Base-by-base conservation (phyloP, 345 rosid species). In the Gossypium mustelinum region DNA sequence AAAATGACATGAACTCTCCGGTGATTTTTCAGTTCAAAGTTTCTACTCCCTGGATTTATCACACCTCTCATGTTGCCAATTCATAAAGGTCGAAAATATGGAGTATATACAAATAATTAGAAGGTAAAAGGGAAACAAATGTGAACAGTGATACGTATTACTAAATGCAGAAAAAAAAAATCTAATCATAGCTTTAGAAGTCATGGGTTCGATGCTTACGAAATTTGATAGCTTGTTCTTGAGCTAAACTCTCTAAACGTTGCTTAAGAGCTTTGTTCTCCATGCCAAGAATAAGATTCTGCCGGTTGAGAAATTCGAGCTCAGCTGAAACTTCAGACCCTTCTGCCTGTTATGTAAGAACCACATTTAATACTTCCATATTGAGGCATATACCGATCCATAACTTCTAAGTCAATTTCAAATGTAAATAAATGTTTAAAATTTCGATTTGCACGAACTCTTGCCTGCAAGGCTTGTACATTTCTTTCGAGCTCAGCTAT, bases 401-500 rank as follows among this genome's bases (percentile, higher is more conserved):
- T 14, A 62, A 73, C 13, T 64, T 50, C 13, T 11, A 58, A 62
- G 74, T 62, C 13, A 39, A 69, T 64, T 51, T 22, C 27, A 69
- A 39, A 25, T 60, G 12, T 11, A 4, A 25, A 50, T 24, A 58
- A 58, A 60, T 12, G 39, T 27, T 8, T 52, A 6, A 9, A 18
- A 27, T 59, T 41, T 57, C 51, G 47, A 56, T 22, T 73, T 75
- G 79, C 68, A 58, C 34, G 14, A 29, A 60, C 52, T 80, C 81
- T 84, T 80, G 82, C 99, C 94, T 96, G 97, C 80, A 96, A 92
- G 82, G 92, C 87, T 85, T 96, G 97, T 43, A 96, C 99, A 82
- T 89, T 92, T 74, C 92, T 89, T 89, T 96, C 99, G 82, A 93
- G 82, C 85, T 96, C 99, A 82, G 99, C 92, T 82, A 96, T 96